Conservation (phyloP, 352 stramenopile species). For the Globisporangium middletonii region DNA sequence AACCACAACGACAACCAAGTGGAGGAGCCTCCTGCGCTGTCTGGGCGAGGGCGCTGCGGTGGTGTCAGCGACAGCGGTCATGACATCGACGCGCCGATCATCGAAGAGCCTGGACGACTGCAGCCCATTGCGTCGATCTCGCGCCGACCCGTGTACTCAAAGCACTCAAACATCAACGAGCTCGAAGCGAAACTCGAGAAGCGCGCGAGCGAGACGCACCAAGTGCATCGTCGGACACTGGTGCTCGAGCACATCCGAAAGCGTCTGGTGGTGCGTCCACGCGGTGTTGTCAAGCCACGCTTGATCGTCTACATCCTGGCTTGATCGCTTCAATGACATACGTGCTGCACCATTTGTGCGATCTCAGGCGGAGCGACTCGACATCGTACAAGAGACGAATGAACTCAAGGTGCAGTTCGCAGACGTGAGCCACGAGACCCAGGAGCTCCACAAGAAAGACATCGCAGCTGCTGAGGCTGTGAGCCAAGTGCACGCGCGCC, state of each 20-base stretch:
- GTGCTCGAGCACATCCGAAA: slow-evolving; percentile 82
- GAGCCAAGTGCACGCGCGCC: slow-evolving; percentile 57
- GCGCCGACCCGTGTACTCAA: slow-evolving; percentile 72
- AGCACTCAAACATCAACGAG: slow-evolving; percentile 79
- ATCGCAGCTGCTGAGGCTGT: slow-evolving; percentile 65
- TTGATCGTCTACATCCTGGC: no score
- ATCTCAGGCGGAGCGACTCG: slow-evolving; percentile 38
- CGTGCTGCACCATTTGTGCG: neutral
- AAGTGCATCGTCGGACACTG: slow-evolving; percentile 54
- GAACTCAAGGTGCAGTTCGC: slow-evolving; percentile 54
- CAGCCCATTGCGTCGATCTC: slow-evolving; percentile 75
- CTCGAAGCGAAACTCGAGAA: slow-evolving; percentile 60
- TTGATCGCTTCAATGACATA: no score
- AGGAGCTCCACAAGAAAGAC: slow-evolving; percentile 77
- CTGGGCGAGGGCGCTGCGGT: neutral
- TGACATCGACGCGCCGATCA: slow-evolving; percentile 13
- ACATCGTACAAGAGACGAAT: slow-evolving; percentile 47
- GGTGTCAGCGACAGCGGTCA: neutral
- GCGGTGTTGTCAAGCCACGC: neutral
- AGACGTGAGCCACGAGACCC: slow-evolving; percentile 55
- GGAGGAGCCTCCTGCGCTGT: slow-evolving; percentile 9
- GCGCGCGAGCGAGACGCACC: slow-evolving; percentile 45
- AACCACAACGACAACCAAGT: slow-evolving; percentile 15
- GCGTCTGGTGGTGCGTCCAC: slow-evolving; percentile 33
- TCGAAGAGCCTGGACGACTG: slow-evolving; percentile 47